These are phyloP conservation scores for Coccomyxa sp. DNA, from an alignment of 139 green algal genomes.

Conservation along the genomic window DNA sequence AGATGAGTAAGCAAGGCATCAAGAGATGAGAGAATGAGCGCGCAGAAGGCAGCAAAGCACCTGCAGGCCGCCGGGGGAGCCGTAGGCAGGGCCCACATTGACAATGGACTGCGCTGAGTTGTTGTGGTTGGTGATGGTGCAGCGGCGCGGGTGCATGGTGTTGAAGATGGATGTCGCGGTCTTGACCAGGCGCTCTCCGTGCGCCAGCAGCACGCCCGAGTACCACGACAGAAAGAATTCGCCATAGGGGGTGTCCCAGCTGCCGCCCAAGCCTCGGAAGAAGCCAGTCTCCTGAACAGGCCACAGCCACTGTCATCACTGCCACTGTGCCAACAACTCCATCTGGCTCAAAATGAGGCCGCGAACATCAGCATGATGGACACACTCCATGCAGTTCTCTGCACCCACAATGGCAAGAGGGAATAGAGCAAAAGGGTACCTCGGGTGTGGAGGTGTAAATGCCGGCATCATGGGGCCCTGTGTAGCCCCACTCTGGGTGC, in stretches of 20 bases:
- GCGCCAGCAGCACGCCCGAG: conserved; percentile 36
- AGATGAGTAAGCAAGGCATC: too few species aligned
- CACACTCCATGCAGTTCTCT: too few species aligned
- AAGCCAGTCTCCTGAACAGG: conserved; percentile 41
- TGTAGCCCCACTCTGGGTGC: conserved; percentile 53
- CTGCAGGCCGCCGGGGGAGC: neutral
- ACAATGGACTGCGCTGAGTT: neutral
- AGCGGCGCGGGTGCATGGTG: conserved; percentile 1
- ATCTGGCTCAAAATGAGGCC: neutral
- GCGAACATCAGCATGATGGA: neutral
- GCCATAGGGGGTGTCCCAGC: conserved; percentile 69
- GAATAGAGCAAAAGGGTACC: neutral
- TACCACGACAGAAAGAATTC: conserved; percentile 60
- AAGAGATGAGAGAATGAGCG: too few species aligned
- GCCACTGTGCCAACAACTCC: neutral
- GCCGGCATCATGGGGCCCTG: conserved; percentile 49
- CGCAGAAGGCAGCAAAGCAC: neutral
- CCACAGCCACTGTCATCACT: neutral
- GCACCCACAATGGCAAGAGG: too few species aligned
- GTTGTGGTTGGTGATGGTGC: conserved; percentile 6
- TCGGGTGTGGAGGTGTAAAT: conserved; percentile 49
- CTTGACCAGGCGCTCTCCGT: conserved; percentile 48
- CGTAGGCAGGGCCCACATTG: neutral
- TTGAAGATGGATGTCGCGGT: conserved; percentile 41
- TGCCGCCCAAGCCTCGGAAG: conserved; percentile 52